A percentile compares a stretch with the other conserved stretches of the same genome.
Evolutionary conservation across 1,284 basidiomycete species (phyloP).

Genomic region (Ustilago trichophora): DNA sequence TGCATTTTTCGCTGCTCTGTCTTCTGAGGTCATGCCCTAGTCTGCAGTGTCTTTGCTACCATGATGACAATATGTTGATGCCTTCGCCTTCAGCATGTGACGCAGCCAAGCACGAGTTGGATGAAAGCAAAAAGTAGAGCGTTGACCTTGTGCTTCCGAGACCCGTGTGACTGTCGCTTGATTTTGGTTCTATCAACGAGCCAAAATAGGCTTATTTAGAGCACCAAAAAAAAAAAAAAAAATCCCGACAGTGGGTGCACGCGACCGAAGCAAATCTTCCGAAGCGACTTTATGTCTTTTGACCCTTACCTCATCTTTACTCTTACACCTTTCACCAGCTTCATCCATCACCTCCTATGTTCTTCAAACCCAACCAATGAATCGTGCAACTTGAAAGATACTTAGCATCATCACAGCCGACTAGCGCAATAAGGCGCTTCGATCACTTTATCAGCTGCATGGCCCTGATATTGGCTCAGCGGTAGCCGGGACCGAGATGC

Average conservation of each 20-base stretch:
- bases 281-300: slow-evolving; percentile 1
- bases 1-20: no score
- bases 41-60: no score
- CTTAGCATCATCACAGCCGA: no score
- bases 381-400: no score
- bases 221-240: slow-evolving; percentile 4
- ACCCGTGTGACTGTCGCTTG: slow-evolving; percentile 1
- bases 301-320: slow-evolving; percentile 19
- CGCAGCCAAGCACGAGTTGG: no score
- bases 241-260: slow-evolving; percentile 12
- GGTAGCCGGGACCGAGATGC: slow-evolving; percentile 32
- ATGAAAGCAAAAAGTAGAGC: background rate
- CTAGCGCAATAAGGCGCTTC: no score
- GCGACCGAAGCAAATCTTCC: slow-evolving; percentile 21
- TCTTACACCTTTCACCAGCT: background rate
- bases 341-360: background rate
- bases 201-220: no score
- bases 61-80: background rate
- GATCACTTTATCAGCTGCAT: slow-evolving; percentile 23
- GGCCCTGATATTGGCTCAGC: slow-evolving; percentile 6
- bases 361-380: no score
- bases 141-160: slow-evolving; percentile 8
- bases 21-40: no score
- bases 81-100: no score
- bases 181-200: no score